A percentile compares a stretch with the other conserved stretches of the same genome.
These are phyloP conservation scores for Paspalum notatum DNA, from an alignment of 176 grass and related monocot species.

Conservation along the genomic window DNA sequence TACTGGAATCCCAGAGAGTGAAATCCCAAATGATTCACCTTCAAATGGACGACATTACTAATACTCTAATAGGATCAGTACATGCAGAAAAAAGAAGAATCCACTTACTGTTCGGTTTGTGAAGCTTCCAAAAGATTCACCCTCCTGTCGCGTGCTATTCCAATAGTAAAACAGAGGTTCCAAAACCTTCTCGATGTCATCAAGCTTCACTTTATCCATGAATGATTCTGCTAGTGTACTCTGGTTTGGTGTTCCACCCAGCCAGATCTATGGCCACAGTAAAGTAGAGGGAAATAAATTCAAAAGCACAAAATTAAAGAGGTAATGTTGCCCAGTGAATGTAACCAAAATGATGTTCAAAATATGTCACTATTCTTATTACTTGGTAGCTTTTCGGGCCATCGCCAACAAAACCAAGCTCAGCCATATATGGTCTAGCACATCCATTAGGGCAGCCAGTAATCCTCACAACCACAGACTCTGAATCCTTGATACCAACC, in stretches of 20 bases:
- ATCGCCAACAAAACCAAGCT: conserved; percentile 98
- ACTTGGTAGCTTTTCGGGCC: conserved; percentile 99
- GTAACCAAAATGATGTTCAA: background rate
- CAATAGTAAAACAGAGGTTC: conserved; percentile 91
- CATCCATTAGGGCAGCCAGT: conserved; percentile 98
- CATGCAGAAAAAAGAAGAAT: conserved; percentile 12
- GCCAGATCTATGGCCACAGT: conserved; percentile 77
- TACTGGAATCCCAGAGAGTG: background rate
- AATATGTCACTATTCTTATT: conserved; percentile 7
- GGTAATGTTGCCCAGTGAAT: background rate
- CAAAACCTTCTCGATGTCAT: conserved; percentile 93
- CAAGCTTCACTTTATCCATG: conserved; percentile 95
- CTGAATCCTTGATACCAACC: conserved; percentile 73
- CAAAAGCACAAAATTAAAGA: background rate
- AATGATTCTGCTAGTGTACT: conserved; percentile 78
- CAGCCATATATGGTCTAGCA: conserved; percentile 96
- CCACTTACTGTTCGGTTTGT: conserved; percentile 61
- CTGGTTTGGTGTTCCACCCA: conserved; percentile 93
- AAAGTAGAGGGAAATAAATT: conserved; percentile 24
- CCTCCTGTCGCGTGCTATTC: conserved; percentile 60
- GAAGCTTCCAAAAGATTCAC: conserved; percentile 96
- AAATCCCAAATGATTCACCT: background rate
- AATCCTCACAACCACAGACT: conserved; percentile 88
- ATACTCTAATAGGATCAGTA: background rate
- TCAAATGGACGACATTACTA: background rate